Conservation (phyloP, 2,329 filamentous ascomycete species). For the Paecilomyces sp. region DNA sequence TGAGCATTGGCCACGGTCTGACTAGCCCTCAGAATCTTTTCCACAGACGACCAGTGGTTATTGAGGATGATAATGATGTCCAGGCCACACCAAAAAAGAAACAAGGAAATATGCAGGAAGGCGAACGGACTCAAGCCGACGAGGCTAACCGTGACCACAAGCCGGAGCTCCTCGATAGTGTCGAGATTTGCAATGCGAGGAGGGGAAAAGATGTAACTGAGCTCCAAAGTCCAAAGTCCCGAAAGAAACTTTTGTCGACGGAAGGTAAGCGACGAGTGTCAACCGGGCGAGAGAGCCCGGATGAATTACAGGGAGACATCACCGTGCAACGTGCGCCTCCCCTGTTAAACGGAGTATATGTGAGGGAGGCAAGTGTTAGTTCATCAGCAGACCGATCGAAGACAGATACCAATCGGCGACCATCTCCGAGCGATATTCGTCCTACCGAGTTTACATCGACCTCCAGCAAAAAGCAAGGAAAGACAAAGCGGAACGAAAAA, state of each 20-base stretch:
- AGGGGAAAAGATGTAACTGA: not conserved
- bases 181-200: slow-evolving; percentile 8
- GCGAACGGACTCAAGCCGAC: not conserved
- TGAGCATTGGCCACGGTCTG: slow-evolving; percentile 4
- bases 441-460: slow-evolving; percentile 18
- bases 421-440: slow-evolving; percentile 26
- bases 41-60: slow-evolving; percentile 3
- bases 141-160: not conserved
- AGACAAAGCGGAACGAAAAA: not conserved
- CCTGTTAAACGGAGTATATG: slow-evolving; percentile 3
- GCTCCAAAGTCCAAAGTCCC: not conserved
- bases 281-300: slow-evolving; percentile 27
- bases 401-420: slow-evolving; percentile 5
- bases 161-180: slow-evolving; percentile 7
- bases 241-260: not conserved
- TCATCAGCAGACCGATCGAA: slow-evolving; percentile 1
- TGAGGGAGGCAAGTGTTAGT: slow-evolving; percentile 4
- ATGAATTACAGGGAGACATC: slow-evolving; percentile 32
- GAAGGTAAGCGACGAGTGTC: slow-evolving; percentile 4
- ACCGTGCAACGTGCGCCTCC: slow-evolving; percentile 18
- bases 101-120: not conserved
- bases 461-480: slow-evolving; percentile 6
- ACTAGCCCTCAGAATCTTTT: slow-evolving; percentile 1
- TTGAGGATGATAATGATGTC: slow-evolving; percentile 13
- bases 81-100: slow-evolving; percentile 12